Evolutionary conservation across 2,329 filamentous ascomycete species (phyloP).

Genomic region (Hypomyces perniciosus): DNA sequence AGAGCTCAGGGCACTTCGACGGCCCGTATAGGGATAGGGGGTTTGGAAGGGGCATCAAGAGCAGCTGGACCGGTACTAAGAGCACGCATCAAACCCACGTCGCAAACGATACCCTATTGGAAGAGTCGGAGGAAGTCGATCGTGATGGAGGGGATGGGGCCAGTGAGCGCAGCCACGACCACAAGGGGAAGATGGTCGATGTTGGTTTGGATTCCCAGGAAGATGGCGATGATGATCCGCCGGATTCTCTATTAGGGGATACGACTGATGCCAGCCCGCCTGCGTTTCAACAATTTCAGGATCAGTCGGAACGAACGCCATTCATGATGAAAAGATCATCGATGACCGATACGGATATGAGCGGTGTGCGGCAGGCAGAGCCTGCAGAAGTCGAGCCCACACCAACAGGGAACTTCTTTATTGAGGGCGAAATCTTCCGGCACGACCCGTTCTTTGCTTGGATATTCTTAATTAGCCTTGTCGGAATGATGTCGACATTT

Average conservation of each 20-base stretch:
- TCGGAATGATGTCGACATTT: constrained; percentile 79
- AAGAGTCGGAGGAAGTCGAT: constrained; percentile 38
- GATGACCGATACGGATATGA: constrained; percentile 44
- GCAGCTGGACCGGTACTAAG: constrained; percentile 57
- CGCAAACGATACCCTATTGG: constrained; percentile 29
- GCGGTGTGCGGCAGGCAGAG: constrained; percentile 31
- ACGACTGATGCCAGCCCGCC: constrained; percentile 49
- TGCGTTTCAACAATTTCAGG: constrained; percentile 56
- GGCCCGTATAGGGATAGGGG: constrained; percentile 41
- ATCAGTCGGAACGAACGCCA: constrained; percentile 31
- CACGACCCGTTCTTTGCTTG: constrained; percentile 92
- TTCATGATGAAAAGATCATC: constrained; percentile 38
- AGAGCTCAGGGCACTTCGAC: constrained; percentile 22
- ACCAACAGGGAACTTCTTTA: constrained; percentile 44
- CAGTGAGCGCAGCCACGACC: constrained; percentile 25
- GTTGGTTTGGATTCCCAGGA: constrained; percentile 70
- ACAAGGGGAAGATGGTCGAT: constrained; percentile 72
- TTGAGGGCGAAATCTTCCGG: constrained; percentile 63
- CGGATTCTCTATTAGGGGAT: constrained; percentile 54
- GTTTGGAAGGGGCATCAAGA: constrained; percentile 50
- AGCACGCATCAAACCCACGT: constrained; percentile 29
- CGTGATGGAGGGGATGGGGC: constrained; percentile 27
- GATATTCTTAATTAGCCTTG: constrained; percentile 78
- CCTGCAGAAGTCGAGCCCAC: constrained; percentile 31
- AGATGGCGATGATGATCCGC: constrained; percentile 51